A percentile compares a stretch with the other conserved stretches of the same genome.
These are phyloP conservation scores for Aspergillus tubingensis DNA, from an alignment of 2,329 filamentous ascomycete genomes.

Conservation along the genomic window DNA sequence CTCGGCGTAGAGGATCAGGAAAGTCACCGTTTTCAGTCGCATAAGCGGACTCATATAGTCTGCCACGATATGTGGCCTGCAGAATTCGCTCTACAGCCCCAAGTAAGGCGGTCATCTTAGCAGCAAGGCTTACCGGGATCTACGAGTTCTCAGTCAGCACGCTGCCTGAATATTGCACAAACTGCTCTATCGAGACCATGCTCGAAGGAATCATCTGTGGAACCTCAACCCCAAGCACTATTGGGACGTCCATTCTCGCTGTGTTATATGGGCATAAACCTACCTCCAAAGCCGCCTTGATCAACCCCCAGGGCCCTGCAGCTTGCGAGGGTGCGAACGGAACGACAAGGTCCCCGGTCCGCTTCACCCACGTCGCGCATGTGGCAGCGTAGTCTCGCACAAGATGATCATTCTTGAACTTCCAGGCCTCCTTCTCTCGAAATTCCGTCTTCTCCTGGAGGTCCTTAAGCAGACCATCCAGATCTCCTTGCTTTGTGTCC, in stretches of 20 bases:
- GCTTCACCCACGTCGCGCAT: conserved; percentile 15
- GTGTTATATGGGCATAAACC: background rate
- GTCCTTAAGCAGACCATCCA: conserved; percentile 3
- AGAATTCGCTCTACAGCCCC: conserved; percentile 16
- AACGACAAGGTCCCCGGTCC: conserved; percentile 29
- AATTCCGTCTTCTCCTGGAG: conserved; percentile 11
- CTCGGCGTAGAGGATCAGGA: background rate
- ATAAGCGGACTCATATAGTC: conserved; percentile 20
- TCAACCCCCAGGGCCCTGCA: conserved; percentile 28
- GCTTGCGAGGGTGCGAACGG: conserved; percentile 37
- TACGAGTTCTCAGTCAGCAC: conserved; percentile 21
- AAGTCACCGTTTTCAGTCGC: background rate
- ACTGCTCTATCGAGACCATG: too few relatives aligned
- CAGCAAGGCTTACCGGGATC: conserved; percentile 29
- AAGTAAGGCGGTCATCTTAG: conserved; percentile 22
- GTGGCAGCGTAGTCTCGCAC: conserved; percentile 16
- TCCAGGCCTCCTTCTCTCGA: conserved; percentile 18
- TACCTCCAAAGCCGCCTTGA: conserved; percentile 5
- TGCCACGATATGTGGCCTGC: conserved; percentile 17
- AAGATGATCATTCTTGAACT: background rate
- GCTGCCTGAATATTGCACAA: too few relatives aligned
- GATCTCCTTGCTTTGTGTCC: background rate
- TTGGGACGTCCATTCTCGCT: background rate
- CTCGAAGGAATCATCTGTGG: too few relatives aligned
- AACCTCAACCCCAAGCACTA: background rate